Base-by-base conservation (phyloP, 2,329 filamentous ascomycete genomes). In the Fonsecaea multimorphosa region DNA sequence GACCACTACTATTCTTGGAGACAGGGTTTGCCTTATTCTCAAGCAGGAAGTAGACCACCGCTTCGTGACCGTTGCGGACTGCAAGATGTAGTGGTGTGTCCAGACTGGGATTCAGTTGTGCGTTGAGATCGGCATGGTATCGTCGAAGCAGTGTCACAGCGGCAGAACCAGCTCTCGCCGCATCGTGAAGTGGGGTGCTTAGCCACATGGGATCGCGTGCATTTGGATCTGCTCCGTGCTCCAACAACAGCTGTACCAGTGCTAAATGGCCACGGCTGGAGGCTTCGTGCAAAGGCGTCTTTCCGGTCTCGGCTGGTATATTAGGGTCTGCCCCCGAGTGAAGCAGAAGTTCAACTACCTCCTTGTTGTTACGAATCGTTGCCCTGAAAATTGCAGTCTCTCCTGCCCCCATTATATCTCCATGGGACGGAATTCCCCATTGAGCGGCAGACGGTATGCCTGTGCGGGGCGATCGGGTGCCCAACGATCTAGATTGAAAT, bases 11-110 rank as follows among this genome's bases (percentile, higher is more conserved):
- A 24, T 49, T 49, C 44, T 19, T 49, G 22, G 19, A 8, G 44
- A 49, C 44, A 49, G 44, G 44, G 11, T 49, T 49, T 6, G 19
- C 44, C 16, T 27, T 27, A 14, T 49, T 49, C 1, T 49, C 22
- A 27, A 49, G 44, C 44, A 49, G 44, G 44, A 49, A 49, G 44
- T 24, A 24, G 44, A 49, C 44, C 19, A 49, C 44, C 44, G 7
- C 19, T 49, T 49, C 19, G 44, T 49, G 44, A 9, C 44, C 44
- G 9, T 49, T 2, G 19, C 44, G 44, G 44, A 49, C 44, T 6
- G 44, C 44, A 19, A 49, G 44, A 49, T 49, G 44, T 19, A 49
- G 44, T 9, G 44, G 44, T 12, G 44, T 49, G 44, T 49, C 44
- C 44, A 9, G 22, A 19, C 7, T 49, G 19, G 3, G 2, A 24